phyloP scores from a whole-genome alignment of 73 alveolate genomes.

The Blepharisma japonicum region DNA sequence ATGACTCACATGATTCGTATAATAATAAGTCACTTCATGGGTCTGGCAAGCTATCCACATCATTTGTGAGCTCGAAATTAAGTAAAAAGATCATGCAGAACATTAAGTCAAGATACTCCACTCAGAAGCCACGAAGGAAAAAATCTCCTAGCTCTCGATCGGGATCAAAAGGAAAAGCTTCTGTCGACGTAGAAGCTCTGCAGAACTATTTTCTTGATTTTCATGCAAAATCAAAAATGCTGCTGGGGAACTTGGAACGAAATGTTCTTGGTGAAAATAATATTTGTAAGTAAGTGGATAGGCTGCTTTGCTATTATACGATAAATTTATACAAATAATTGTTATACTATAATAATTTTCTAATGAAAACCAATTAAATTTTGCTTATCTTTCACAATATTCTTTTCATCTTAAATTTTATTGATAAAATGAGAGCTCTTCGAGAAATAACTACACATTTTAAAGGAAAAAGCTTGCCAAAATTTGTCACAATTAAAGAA shows the following conservation, averaged over 20 bases:
- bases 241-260: neutral
- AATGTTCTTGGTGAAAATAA: slow-evolving; percentile 24
- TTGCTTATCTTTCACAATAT: no score
- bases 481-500: slow-evolving; percentile 71
- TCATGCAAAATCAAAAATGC: slow-evolving; percentile 17
- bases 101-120: neutral
- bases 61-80: neutral
- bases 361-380: no score
- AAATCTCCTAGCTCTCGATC: neutral
- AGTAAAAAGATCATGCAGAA: neutral
- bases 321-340: no score
- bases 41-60: neutral
- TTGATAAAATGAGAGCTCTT: neutral
- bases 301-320: no score
- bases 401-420: neutral
- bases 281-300: neutral
- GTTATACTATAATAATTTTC: no score
- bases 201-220: slow-evolving; percentile 26
- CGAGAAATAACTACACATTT: neutral
- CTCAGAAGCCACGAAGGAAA: neutral
- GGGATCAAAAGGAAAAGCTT: neutral
- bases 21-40: neutral
- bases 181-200: neutral
- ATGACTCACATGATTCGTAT: neutral
- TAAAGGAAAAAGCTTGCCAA: slow-evolving; percentile 39